Evolutionary conservation across 371 early-diverging fungal species (phyloP), one percentile per base, ranked within the genome.

Genomic region (Rhizomucor miehei): DNA sequence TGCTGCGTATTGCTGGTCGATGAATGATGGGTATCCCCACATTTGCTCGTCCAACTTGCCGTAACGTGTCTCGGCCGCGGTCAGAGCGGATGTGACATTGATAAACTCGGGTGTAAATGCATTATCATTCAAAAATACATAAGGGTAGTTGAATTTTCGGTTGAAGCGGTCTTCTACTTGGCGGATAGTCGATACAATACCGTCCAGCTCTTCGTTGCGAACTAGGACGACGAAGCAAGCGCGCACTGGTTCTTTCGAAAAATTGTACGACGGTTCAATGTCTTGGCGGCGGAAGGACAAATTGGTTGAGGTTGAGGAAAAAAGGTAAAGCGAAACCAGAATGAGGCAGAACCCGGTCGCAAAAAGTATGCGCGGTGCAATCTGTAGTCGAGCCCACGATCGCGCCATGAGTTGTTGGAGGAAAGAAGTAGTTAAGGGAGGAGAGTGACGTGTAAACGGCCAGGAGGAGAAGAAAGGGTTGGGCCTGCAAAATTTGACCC

Each of bases 161-260:
- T 98, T 98, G 67, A 96, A 97, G 21, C 86, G 79, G 20, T 82
- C 71, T 63, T 97, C 95, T 20, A 96, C 73, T 59, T 88, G 82
- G n/a, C 69, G 66, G 59, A 98, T 81, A 0, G 93, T 81, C 37
- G 65, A 67, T 13, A 71, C 65, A 57, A 96, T 80, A 3, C 82
- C 87, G 36, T 86, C 65, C 46, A 92, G 54, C 40, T 98, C 97
- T 6, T 67, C 56, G 70, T 97, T 95, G 51, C 91, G 74, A 5
- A 87, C 82, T 17, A 91, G 70, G 9, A 88, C 72, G 9, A 88
- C 89, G 62, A 80, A 73, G 39, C 70, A 68, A n/a, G 77, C 77
- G 19, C 64, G 63, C 9, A 77, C 54, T 11, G 73, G 73, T 1
- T 54, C 59, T 17, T 64, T 48, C 21, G 5, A 1, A 51, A 51